A percentile compares a stretch with the other conserved stretches of the same genome.
Conservation (phyloP, 805 yeast species). For the Pichia thaimueangensis region DNA sequence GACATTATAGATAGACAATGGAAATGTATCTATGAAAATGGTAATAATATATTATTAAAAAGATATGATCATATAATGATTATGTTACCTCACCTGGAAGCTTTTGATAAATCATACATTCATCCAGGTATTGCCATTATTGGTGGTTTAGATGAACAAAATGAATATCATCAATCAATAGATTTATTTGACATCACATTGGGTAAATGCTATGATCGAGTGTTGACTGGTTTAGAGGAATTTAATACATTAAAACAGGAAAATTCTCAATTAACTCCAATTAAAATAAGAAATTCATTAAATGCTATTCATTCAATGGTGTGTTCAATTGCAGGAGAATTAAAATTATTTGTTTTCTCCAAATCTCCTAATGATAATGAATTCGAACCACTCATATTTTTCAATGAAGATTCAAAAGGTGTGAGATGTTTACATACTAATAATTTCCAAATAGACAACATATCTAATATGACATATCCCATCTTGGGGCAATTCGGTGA, state of each 20-base stretch:
- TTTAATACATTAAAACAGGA: neutral
- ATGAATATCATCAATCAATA: slow-evolving; percentile 30
- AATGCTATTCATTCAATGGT: neutral
- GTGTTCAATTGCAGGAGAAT: neutral
- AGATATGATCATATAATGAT: slow-evolving; percentile 52
- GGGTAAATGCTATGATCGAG: neutral
- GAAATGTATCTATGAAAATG: slow-evolving; percentile 40
- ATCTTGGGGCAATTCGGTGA: slow-evolving; percentile 62
- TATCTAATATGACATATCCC: slow-evolving; percentile 33
- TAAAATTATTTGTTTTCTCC: slow-evolving; percentile 1
- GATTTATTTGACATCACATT: slow-evolving; percentile 39
- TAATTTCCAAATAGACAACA: slow-evolving; percentile 1
- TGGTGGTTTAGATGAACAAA: slow-evolving; percentile 44
- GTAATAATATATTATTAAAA: slow-evolving; percentile 20
- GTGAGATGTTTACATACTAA: slow-evolving; percentile 5
- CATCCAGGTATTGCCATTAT: slow-evolving; percentile 46
- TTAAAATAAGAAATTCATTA: slow-evolving; percentile 1
- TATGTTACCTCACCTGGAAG: slow-evolving; percentile 32
- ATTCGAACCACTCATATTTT: slow-evolving; percentile 23
- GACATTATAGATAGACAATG: slow-evolving; percentile 47
- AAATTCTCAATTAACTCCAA: neutral
- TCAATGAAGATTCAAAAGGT: slow-evolving; percentile 12
- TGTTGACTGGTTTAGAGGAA: neutral
- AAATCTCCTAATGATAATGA: slow-evolving; percentile 8
- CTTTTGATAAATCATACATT: slow-evolving; percentile 30